phyloP scores from a whole-genome alignment of 129 eudicot genomes.

The Mikania micrantha region DNA sequence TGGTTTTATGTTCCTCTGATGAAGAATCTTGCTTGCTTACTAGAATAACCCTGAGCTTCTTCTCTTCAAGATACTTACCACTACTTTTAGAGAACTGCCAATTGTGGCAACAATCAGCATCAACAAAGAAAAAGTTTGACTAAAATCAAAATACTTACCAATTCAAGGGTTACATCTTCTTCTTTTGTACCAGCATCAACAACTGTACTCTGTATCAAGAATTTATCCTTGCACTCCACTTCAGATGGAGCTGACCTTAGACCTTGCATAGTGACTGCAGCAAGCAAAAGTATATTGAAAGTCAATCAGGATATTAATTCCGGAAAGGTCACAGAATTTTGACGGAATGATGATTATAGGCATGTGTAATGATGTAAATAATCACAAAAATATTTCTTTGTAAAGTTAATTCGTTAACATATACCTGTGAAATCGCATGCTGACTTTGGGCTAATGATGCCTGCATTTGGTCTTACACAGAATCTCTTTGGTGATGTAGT shows the following conservation, averaged over 20 bases:
- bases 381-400: background rate
- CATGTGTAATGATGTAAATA: background rate
- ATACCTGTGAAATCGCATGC: conserved; percentile 64
- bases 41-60: conserved; percentile 62
- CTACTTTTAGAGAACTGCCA: conserved; percentile 57
- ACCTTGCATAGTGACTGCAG: conserved; percentile 74
- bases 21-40: conserved; percentile 30
- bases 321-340: background rate
- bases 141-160: conserved; percentile 36
- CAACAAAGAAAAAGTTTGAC: background rate
- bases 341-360: background rate
- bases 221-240: conserved; percentile 76
- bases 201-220: conserved; percentile 65
- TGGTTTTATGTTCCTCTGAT: conserved; percentile 17
- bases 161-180: conserved; percentile 49
- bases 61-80: conserved; percentile 57
- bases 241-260: conserved; percentile 52
- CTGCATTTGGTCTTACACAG: conserved; percentile 70
- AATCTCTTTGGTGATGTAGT: conserved; percentile 76
- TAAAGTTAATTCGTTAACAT: background rate
- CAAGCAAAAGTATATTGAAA: background rate
- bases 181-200: conserved; percentile 53
- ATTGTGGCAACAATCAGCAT: conserved; percentile 26
- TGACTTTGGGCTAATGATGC: conserved; percentile 70
- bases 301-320: background rate